Conservation (phyloP, 2,329 filamentous ascomycete species). For the Neofusicoccum cordaticola region DNA sequence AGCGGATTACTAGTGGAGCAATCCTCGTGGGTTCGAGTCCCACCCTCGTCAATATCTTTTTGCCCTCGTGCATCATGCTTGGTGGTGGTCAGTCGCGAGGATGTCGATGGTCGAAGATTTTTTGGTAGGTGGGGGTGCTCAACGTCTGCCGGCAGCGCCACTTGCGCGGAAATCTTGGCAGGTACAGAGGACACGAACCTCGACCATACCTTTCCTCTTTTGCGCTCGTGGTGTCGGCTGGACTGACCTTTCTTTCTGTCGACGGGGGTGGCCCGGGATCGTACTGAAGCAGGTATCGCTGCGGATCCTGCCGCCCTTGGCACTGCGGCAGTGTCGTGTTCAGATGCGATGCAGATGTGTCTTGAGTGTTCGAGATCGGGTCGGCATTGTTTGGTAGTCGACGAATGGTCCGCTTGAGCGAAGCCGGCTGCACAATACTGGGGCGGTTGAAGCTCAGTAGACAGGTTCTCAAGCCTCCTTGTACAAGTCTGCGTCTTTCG, state of each 20-base stretch:
- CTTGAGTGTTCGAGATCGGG: not conserved
- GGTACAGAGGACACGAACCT: too few relatives aligned
- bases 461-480: too few relatives aligned
- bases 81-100: not conserved
- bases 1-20: conserved; percentile 12
- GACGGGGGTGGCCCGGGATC: not conserved
- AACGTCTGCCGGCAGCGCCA: too few relatives aligned
- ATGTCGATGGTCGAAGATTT: too few relatives aligned
- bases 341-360: not conserved
- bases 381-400: not conserved
- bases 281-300: not conserved
- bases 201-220: too few relatives aligned
- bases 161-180: too few relatives aligned
- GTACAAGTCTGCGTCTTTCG: too few relatives aligned
- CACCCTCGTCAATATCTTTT: conserved; percentile 4
- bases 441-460: too few relatives aligned
- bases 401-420: not conserved
- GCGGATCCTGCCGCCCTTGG: not conserved
- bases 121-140: too few relatives aligned
- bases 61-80: not conserved
- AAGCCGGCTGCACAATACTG: not conserved
- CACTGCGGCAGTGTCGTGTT: not conserved
- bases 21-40: conserved; percentile 13
- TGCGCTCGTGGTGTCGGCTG: too few relatives aligned
- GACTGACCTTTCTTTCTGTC: not conserved